Evolutionary conservation across 352 stramenopile species (phyloP).

Genomic region (Phytophthora citrophthora): DNA sequence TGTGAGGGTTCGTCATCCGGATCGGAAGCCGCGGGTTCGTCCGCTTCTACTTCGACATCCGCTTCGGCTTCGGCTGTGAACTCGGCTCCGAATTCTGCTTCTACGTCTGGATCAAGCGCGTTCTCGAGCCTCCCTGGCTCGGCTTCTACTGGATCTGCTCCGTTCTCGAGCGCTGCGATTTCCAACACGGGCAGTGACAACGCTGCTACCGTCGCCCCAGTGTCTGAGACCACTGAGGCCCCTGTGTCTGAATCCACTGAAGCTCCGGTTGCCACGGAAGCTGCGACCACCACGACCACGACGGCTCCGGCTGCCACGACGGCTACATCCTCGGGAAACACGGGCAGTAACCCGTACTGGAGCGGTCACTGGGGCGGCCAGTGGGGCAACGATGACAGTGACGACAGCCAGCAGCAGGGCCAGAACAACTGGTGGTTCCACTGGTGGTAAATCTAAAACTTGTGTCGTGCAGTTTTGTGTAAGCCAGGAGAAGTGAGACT

Average conservation of each 20-base stretch:
- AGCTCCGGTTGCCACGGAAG: conserved; percentile 3
- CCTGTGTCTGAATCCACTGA: conserved; percentile 20
- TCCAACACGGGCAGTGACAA: conserved; percentile 9
- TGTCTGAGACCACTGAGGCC: conserved; percentile 15
- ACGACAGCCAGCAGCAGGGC: conserved; percentile 4
- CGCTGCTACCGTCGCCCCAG: conserved; percentile 14
- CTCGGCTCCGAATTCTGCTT: conserved; percentile 7
- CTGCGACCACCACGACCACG: background rate
- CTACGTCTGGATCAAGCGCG: conserved; percentile 10
- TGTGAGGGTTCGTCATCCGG: conserved; percentile 18
- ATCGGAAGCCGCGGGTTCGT: conserved; percentile 4
- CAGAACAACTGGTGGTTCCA: conserved; percentile 19
- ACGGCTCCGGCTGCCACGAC: conserved; percentile 11
- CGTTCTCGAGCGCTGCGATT: conserved; percentile 5
- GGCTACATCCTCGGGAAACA: conserved; percentile 9
- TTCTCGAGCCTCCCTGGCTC: conserved; percentile 17
- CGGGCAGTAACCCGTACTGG: conserved; percentile 11
- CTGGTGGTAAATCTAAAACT: conserved; percentile 25
- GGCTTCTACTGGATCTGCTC: conserved; percentile 12
- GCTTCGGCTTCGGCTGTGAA: background rate
- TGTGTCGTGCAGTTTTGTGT: conserved; percentile 12
- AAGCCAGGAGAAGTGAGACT: conserved; percentile 17
- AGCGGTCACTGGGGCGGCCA: conserved; percentile 11
- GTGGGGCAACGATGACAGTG: conserved; percentile 5
- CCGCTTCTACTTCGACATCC: conserved; percentile 6